Evolutionary conservation across 2,329 filamentous ascomycete genomes (phyloP), one percentile per base, ranked within the genome.

Genomic region (Ascochyta koolunga): DNA sequence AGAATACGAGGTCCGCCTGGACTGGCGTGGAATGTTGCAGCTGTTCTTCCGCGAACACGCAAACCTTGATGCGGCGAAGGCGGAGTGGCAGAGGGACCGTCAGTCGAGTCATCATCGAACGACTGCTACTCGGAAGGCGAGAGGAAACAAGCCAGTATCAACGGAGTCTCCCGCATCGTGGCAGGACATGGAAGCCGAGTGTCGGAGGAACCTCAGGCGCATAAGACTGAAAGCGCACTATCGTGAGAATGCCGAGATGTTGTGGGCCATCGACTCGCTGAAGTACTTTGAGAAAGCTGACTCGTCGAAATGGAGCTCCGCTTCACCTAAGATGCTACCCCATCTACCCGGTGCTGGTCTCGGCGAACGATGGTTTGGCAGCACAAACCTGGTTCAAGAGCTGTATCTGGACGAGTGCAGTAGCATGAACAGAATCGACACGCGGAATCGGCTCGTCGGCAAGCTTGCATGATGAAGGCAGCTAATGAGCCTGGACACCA

Each of bases 321-420:
- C 29, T 3, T 44, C 51, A 10, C 51, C 51, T 3, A 60, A 54
- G 19, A 46, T 67, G 32, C 57, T 71, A 22, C 58, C 61, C 1
- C 64, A 68, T 13, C 25, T 73, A 5, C 69, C 69, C 1, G 70
- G 68, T 1, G 64, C 66, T 1, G 65, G 69, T 0, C 43, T 73
- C 5, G 70, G 70, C 1, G 70, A 71, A 45, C 59, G 57, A 10
- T 73, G 64, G 65, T 71, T 67, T 46, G 65, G 66, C 0, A 70
- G 68, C 35, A 56, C 60, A 5, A 61, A 66, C 54, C 25, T 70
- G 22, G 63, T 71, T 36, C 67, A 72, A 40, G 66, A 62, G 38
- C 54, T 73, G 4, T 69, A 65, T 54, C 44, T 73, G 24, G 70
- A 73, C 50, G 70, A 73, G 52, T 70, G 67, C 62, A 69, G 66